Conservation (phyloP, 164 flowering plant genomes). For the Santalum album region DNA sequence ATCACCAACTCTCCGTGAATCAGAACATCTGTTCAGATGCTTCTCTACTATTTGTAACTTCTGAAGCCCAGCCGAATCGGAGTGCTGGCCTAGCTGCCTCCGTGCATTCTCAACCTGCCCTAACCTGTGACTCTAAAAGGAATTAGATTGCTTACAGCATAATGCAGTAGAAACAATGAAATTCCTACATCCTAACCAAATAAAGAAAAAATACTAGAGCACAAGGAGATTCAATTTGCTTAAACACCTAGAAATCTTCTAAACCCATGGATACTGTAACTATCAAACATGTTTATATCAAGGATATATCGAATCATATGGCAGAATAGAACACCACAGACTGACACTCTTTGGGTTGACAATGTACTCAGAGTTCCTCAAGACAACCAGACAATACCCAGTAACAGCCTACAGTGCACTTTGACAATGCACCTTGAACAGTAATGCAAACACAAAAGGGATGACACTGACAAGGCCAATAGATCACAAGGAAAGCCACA, state of each 20-base stretch:
- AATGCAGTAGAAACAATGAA: neutral
- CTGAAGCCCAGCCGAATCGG: constrained; percentile 19
- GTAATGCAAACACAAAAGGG: neutral
- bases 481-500: neutral
- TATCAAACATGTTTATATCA: no score
- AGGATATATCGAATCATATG: no score
- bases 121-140: constrained; percentile 24
- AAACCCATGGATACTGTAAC: no score
- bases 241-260: neutral
- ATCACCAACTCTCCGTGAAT: constrained; percentile 29
- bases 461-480: neutral
- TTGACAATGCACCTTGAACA: no score
- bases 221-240: neutral
- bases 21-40: constrained; percentile 23
- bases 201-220: neutral
- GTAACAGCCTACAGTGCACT: no score
- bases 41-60: constrained; percentile 27
- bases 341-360: no score
- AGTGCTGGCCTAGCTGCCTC: constrained; percentile 22
- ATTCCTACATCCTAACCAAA: neutral
- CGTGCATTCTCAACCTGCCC: constrained; percentile 34
- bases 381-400: no score
- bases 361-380: no score
- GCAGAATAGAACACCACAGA: no score
- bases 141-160: constrained; percentile 10